These are phyloP conservation scores for Ceratocystis albifundus DNA, from an alignment of 2,329 filamentous ascomycete species.

Conservation along the genomic window DNA sequence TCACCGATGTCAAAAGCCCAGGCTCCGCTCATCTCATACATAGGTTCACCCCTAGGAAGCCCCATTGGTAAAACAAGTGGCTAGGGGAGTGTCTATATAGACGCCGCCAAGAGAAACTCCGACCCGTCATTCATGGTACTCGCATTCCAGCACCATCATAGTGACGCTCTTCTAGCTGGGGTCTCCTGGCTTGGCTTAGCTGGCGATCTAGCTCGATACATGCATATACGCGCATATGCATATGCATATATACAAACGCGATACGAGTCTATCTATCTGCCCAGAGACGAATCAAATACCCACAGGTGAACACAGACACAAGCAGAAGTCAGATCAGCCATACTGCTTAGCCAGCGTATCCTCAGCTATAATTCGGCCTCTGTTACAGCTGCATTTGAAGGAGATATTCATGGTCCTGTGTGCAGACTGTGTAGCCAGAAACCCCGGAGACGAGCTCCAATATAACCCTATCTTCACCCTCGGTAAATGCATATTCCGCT, in stretches of 20 bases:
- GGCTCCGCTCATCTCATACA: constrained; percentile 3
- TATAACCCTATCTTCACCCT: too few relatives aligned
- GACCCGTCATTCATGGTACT: not conserved
- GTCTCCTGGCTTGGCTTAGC: not conserved
- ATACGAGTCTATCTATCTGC: too few relatives aligned
- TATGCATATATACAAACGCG: not conserved
- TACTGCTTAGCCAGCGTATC: too few relatives aligned
- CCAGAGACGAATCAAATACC: not conserved
- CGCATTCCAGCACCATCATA: not conserved
- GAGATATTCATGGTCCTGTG: too few relatives aligned
- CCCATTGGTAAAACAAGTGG: too few relatives aligned
- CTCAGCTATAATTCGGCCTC: too few relatives aligned
- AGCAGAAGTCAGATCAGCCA: too few relatives aligned
- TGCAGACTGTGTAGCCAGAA: too few relatives aligned
- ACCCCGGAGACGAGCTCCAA: too few relatives aligned
- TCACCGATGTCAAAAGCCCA: constrained; percentile 3
- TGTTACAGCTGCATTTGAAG: too few relatives aligned
- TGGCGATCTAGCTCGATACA: constrained; percentile 3
- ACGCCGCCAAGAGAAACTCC: not conserved
- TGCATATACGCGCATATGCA: constrained; percentile 1
- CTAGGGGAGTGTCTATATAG: not conserved
- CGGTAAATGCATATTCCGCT: too few relatives aligned
- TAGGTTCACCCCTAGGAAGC: not conserved
- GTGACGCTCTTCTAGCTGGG: not conserved
- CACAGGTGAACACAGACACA: not conserved